phyloP scores from a whole-genome alignment of 331 rosid genomes.

The Phaseolus coccineus region DNA sequence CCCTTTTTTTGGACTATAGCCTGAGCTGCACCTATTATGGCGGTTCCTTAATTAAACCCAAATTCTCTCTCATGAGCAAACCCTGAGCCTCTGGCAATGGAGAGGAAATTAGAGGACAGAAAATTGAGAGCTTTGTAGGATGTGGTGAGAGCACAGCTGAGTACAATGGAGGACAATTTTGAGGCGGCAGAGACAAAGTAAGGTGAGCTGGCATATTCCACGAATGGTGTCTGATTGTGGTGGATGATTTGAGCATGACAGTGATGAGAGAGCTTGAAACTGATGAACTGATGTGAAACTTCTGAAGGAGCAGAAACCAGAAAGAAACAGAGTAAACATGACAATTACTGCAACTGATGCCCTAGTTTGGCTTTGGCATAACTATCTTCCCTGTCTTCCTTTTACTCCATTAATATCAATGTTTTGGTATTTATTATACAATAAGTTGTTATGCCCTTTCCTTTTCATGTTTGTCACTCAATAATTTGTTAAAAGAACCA shows the following conservation, averaged over 20 bases:
- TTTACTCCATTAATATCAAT: neutral
- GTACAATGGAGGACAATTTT: neutral
- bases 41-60: neutral
- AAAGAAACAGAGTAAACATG: neutral
- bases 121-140: neutral
- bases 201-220: neutral
- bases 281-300: neutral
- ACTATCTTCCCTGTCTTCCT: neutral
- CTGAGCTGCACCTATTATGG: neutral
- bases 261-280: neutral
- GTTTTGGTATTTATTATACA: neutral
- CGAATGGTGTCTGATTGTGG: neutral
- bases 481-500: neutral
- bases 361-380: neutral
- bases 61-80: neutral
- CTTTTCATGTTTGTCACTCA: neutral
- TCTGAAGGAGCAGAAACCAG: neutral
- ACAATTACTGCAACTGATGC: neutral
- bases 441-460: neutral
- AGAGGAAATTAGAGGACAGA: neutral
- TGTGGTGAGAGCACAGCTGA: neutral
- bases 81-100: neutral
- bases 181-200: neutral
- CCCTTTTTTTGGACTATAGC: neutral
- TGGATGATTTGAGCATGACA: slow-evolving; percentile 8